Base-by-base conservation (phyloP, 345 rosid genomes). In the Salix purpurea region DNA sequence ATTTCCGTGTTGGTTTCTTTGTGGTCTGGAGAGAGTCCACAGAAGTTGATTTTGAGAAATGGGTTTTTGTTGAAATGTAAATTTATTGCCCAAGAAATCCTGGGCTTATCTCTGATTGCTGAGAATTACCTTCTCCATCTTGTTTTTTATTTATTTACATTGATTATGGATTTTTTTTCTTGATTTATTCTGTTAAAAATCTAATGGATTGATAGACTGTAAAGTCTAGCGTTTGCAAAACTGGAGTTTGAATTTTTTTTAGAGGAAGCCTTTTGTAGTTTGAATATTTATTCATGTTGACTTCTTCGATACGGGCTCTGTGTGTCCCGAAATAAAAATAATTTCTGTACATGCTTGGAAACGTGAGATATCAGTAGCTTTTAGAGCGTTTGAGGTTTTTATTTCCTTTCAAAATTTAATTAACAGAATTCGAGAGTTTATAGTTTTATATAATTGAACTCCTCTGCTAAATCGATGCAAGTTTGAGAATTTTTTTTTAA, bases 51-150 rank as follows among this genome's bases (percentile, higher is more conserved):
- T 58, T 23, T 58, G 64, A 28, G 32, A 26, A 9, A 13, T 74
- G 77, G 77, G 61, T 32, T 23, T 46, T 74, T 44, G 23, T 74
- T 28, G 4, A 6, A 66, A 26, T 8, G 67, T 8, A 7, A 24
- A 21, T 67, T 67, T 21, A 13, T 23, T 10, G 34, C 34, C 21
- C 23, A 23, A 34, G 13, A 56, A 54, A 46, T 13, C 9, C 10
- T 18, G 67, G 32, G 36, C 68, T 36, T 26, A 50, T 52, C 19
- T 50, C 52, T 60, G 61, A 69, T 76, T 40, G 79, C 30, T 69
- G 50, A 67, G 4, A 18, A 23, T 1, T 0, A 1, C 56, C 21
- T 70, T 15, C 2, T 4, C n/a, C 39, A 60, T 60, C 46, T 10
- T 75, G 12, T 2, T 42, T 42, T 0, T 40, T 10, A 2, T 42